A percentile compares a stretch with the other conserved stretches of the same genome.
These are phyloP conservation scores for Scolecobasidium constrictum DNA, from an alignment of 2,329 filamentous ascomycete genomes.

Conservation along the genomic window DNA sequence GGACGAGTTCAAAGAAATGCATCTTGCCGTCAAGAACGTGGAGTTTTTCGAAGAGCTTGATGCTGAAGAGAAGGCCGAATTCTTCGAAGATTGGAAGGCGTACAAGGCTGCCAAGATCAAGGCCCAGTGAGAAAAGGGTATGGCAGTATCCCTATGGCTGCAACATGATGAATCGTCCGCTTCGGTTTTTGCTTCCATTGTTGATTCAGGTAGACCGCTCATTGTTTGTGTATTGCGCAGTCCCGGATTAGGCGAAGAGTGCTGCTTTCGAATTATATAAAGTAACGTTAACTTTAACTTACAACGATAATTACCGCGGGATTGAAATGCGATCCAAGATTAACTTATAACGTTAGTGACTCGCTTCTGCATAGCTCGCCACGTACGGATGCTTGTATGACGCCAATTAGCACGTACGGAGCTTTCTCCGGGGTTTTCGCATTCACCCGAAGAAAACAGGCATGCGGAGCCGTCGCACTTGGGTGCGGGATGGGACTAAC, in stretches of 20 bases:
- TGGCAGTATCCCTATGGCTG: conserved; percentile 5
- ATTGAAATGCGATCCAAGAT: not conserved
- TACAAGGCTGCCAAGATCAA: conserved; percentile 8
- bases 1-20: conserved; percentile 7
- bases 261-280: conserved; percentile 1
- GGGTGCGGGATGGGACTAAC: too few species aligned
- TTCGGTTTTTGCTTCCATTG: too few species aligned
- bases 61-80: conserved; percentile 8
- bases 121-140: not conserved
- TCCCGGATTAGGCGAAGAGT: conserved; percentile 2
- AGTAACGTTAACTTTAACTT: conserved; percentile 2
- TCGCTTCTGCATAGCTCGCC: conserved; percentile 3
- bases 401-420: not conserved
- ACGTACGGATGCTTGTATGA: not conserved
- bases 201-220: conserved; percentile 2
- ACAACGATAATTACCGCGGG: not conserved
- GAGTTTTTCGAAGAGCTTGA: conserved; percentile 6
- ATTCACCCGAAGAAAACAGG: not conserved
- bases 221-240: conserved; percentile 5
- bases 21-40: conserved; percentile 5
- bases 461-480: too few species aligned
- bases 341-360: conserved; percentile 1
- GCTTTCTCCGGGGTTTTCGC: not conserved
- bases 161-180: not conserved
- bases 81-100: conserved; percentile 6